Conservation (phyloP, 2,329 filamentous ascomycete genomes). For the Microdochium paspali region DNA sequence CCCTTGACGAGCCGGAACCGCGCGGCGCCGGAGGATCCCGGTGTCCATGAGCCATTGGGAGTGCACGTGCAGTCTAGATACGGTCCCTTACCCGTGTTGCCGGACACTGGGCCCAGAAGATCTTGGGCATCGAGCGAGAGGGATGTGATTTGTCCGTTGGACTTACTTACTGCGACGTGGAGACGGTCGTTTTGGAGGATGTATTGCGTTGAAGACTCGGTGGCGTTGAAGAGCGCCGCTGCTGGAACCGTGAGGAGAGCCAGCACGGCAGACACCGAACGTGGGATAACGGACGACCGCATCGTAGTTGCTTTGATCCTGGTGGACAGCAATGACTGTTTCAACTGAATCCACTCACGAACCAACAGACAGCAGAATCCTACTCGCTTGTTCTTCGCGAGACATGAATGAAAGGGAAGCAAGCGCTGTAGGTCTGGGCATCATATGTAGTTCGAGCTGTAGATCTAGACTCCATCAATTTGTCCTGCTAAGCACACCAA, state of each 20-base stretch:
- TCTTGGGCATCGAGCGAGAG: conserved; percentile 29
- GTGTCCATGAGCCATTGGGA: conserved; percentile 28
- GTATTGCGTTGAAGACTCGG: conserved; percentile 19
- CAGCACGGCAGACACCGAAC: not conserved
- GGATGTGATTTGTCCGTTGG: conserved; percentile 21
- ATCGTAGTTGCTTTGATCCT: no score
- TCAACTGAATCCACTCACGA: no score
- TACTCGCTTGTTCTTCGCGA: no score
- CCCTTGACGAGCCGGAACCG: conserved; percentile 40
- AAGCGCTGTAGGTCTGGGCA: no score
- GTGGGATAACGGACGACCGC: no score
- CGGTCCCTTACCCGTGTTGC: conserved; percentile 36
- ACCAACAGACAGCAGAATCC: no score
- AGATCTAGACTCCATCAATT: no score
- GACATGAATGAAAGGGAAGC: no score
- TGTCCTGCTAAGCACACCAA: no score
- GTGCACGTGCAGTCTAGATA: conserved; percentile 57
- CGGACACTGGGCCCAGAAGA: conserved; percentile 35
- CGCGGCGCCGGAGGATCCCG: conserved; percentile 21
- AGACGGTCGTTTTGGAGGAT: conserved; percentile 25
- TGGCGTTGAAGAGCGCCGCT: conserved; percentile 16
- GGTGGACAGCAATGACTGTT: no score
- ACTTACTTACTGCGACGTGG: conserved; percentile 23
- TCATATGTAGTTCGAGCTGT: no score
- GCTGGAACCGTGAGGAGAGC: not conserved